These are phyloP conservation scores for Aspergillus hiratsukae DNA, from an alignment of 2,329 filamentous ascomycete genomes.

Conservation along the genomic window DNA sequence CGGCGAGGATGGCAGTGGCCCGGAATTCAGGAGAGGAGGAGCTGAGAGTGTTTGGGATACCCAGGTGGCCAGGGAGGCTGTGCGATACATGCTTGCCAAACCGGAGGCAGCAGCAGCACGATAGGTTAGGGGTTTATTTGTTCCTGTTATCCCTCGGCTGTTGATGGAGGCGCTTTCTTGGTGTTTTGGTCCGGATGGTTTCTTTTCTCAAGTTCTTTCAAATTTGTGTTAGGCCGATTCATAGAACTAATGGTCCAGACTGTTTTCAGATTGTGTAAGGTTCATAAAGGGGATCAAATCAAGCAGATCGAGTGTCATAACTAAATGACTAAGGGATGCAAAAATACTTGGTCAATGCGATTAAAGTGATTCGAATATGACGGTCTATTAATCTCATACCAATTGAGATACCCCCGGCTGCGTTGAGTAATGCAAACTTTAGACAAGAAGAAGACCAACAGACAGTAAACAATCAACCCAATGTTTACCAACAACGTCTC, in stretches of 20 bases:
- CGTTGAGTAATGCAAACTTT: background rate
- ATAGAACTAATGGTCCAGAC: background rate
- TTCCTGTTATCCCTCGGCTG: constrained; percentile 13
- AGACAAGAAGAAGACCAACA: background rate
- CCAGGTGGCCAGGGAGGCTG: constrained; percentile 57
- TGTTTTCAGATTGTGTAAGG: background rate
- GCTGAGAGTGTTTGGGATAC: constrained; percentile 60
- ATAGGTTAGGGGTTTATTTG: constrained; percentile 12
- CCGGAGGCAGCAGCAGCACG: constrained; percentile 33
- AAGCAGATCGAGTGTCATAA: no score
- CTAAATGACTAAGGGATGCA: background rate
- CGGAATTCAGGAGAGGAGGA: constrained; percentile 48
- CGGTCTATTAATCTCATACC: background rate
- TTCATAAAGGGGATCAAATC: background rate
- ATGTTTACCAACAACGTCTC: background rate
- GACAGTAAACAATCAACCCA: background rate
- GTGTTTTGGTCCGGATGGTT: constrained; percentile 3
- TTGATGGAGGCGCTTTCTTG: background rate
- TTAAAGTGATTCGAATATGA: background rate
- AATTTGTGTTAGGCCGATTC: background rate
- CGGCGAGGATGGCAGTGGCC: constrained; percentile 50
- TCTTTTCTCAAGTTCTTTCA: background rate
- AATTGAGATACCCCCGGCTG: background rate
- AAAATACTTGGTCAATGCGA: background rate
- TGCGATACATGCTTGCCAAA: constrained; percentile 57